Base-by-base conservation (phyloP, 805 yeast genomes). In the Zygotorulaspora sp. region DNA sequence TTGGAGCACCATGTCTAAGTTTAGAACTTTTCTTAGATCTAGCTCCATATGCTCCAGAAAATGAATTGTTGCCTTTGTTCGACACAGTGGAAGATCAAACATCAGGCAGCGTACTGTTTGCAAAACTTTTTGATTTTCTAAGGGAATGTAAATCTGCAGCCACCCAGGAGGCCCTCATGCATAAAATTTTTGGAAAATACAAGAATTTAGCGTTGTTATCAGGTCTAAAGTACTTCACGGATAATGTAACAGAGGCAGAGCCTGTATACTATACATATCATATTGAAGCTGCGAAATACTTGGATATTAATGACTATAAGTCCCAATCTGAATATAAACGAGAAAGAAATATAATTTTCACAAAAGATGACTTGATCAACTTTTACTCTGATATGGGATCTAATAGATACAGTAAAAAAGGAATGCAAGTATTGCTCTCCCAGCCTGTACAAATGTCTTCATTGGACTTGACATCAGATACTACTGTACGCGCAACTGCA, bases 381-480 rank as follows among this genome's bases (percentile, higher is more conserved):
- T 62, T 44, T 37, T 62, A 62, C 37, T 53, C 61, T 2, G 63
- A 61, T 40, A 35, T 43, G 12, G 59, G 55, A 1, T 45, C 58
- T 11, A 58, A 57, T 31, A 50, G 49, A 38, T 61, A 50, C 35
- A 53, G 60, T 26, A 40, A 48, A 13, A 57, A 50, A 29, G 66
- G 65, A 5, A 42, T 48, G 12, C 51, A 50, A 33, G 55, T 62
- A 7, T 35, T 62, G 11, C 15, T 49, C 35, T 45, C 57, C 5
- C 48, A 49, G 25, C 42, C 39, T 13, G 32, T 36, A 23, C 43
- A 44, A 11, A 30, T 50, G 2, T 58, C 62, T 1, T 36, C 57
- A 1, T 38, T 58, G 7, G 61, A 56, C 28, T 36, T 56, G 2
- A 22, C 47, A 3, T 47, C 59, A 5, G 57, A 53, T 20, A 23